A percentile compares a stretch with the other conserved stretches of the same genome.
Conservation (phyloP, 148 eudicot genomes). For the Arbutus unedo region DNA sequence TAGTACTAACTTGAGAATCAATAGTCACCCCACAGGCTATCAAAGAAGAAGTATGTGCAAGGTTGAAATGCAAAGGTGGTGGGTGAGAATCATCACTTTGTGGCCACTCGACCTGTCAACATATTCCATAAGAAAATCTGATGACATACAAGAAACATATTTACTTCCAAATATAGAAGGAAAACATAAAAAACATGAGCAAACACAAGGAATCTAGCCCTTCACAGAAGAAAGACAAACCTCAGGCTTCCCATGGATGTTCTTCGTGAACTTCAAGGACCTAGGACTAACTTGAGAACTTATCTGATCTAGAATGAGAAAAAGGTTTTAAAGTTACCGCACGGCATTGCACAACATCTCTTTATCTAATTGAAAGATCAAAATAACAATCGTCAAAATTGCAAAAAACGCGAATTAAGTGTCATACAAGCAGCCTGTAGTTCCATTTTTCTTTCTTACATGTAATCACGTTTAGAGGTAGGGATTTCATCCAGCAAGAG, state of each 20-base stretch:
- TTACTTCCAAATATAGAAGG: not conserved
- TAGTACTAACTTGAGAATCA: constrained; percentile 49
- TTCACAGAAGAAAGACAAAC: constrained; percentile 26
- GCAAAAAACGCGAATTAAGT: not conserved
- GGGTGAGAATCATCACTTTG: constrained; percentile 31
- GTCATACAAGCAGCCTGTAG: not conserved
- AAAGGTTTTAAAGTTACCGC: constrained; percentile 1
- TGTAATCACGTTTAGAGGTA: constrained; percentile 1
- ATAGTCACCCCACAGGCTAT: constrained; percentile 77
- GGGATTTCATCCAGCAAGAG: not conserved
- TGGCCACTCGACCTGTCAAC: constrained; percentile 59
- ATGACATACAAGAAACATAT: not conserved
- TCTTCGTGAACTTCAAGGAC: constrained; percentile 69
- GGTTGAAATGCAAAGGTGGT: constrained; percentile 68
- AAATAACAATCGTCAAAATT: not conserved
- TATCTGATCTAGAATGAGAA: constrained; percentile 70
- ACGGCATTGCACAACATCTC: not conserved
- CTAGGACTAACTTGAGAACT: constrained; percentile 48
- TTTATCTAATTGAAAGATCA: not conserved
- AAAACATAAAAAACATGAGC: not conserved
- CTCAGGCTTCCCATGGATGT: constrained; percentile 87
- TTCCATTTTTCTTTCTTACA: not conserved
- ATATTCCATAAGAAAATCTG: not conserved
- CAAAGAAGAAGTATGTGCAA: constrained; percentile 84
- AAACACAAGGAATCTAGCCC: not conserved